Evolutionary conservation across 2,329 filamentous ascomycete species (phyloP), one percentile per base, ranked within the genome.

Genomic region (Pseudogymnoascus sp.): DNA sequence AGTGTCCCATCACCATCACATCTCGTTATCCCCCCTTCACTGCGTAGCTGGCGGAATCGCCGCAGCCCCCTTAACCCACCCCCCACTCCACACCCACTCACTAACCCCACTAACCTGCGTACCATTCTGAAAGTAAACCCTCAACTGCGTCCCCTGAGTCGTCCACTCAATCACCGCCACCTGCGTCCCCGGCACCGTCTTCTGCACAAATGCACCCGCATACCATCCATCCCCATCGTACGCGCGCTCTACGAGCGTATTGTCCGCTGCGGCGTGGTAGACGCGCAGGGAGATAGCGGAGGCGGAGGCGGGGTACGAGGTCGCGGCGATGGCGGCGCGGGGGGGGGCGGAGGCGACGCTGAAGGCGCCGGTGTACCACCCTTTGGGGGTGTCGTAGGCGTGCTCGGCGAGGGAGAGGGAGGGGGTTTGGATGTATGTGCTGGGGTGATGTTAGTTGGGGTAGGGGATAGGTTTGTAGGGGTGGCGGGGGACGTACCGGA

Each of bases 81-180:
- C 31, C 14, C 59, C 31, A 36, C 37, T 38, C 59, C 59, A 60
- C 28, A 60, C 59, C 25, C 14, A 66, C 65, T 66, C 65, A 46
- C 53, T 65, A n/a, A 66, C 40, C 14, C 38, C 64, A 28, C 61
- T 62, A 21, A 12, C 28, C 12, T 60, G 7, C n/a, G 56, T 60
- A 8, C 65, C 65, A 31, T 65, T 65, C 65, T 66, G 64, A 4
- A 66, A 21, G 36, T 66, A 66, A n/a, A 66, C 65, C 21, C 65
- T 46, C 38, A 65, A 59, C 14, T 42, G 23, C 14, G 36, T 25
- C 21, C 14, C 23, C 8, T 59, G 42, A 12, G 40, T 34, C 7
- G 7, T 11, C 21, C 21, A 59, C 6, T 23, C 16, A 38, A 66
- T 40, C 28, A 59, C 65, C 12, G 56, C 59, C 11, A 63, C 64